These are phyloP conservation scores for Oropetium thomaeum DNA, from an alignment of 176 grass and related monocot genomes.

Conservation along the genomic window DNA sequence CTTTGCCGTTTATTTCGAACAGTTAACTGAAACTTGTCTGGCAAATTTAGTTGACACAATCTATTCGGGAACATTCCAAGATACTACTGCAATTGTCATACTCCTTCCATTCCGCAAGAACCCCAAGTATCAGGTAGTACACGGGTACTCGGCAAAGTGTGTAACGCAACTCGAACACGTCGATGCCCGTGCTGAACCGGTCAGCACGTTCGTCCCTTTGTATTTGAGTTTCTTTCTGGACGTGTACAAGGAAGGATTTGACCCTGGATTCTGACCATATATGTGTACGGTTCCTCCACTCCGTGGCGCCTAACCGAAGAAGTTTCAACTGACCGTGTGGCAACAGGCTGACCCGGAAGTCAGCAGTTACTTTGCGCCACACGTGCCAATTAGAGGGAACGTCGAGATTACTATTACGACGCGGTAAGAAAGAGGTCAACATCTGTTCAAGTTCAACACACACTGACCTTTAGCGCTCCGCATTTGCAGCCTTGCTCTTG, in stretches of 20 bases:
- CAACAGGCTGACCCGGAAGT: background rate
- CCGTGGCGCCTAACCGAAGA: background rate
- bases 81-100: no score
- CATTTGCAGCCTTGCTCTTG: background rate
- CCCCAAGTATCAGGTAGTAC: background rate
- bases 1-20: background rate
- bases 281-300: slow-evolving; percentile 2
- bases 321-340: slow-evolving; percentile 20
- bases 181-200: background rate
- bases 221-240: background rate
- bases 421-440: background rate
- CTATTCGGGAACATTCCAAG: no score
- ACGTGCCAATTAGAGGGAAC: background rate
- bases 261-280: slow-evolving; percentile 30
- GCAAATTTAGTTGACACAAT: background rate
- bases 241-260: slow-evolving; percentile 28
- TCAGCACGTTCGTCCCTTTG: background rate
- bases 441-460: background rate
- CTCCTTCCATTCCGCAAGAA: no score
- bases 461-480: background rate
- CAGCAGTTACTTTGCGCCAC: slow-evolving; percentile 13
- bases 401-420: background rate
- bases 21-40: background rate
- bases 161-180: background rate
- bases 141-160: no score